Evolutionary conservation across 306 rosid genomes (phyloP), one percentile per base, ranked within the genome.

Genomic region (Elaeagnus macrophylla): DNA sequence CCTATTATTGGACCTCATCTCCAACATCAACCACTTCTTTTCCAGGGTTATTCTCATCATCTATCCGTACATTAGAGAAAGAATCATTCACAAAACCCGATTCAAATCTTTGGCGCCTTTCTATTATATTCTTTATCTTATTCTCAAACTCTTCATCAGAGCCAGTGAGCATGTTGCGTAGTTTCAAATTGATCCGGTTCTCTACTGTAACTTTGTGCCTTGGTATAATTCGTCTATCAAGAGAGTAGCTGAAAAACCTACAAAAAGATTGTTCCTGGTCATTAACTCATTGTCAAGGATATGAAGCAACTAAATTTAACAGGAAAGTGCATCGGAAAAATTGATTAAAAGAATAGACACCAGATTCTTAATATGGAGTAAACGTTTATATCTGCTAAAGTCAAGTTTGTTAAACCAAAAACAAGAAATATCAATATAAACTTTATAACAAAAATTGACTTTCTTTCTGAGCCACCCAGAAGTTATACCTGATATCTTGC

Each of bases 241-340:
- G 90, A 54, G 97, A 90, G 75, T 86, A 90, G 77, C 95, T 90
- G 53, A 90, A 79, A 81, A 90, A 90, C 76, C 95, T 84, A 83
- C 32, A 57, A 51, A 54, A 1, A 59, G 55, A 48, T 45, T 54
- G 67, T 59, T 18, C 35, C 56, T 36, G 54, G 39, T 60, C 51
- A 51, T 18, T 17, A 20, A 47, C 40, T 60, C 51, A 51, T 18
- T 17, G 38, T 54, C 40, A 40, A 48, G 5, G 36, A 15, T 15
- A 15, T 15, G 18, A 59, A 54, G 68, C 47, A 12, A 61, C 35
- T 25, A 37, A 39, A 10, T 16, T 9, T 17, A 37, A 9, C 44
- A 11, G 10, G 40, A 15, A 38, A 39, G 38, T 18, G 35, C 35
- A 11, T 14, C 36, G 15, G n/a, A 15, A 16, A 19, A 48, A 17